phyloP scores from a whole-genome alignment of 108 stramenopile genomes.

The Cyclotella cryptica region DNA sequence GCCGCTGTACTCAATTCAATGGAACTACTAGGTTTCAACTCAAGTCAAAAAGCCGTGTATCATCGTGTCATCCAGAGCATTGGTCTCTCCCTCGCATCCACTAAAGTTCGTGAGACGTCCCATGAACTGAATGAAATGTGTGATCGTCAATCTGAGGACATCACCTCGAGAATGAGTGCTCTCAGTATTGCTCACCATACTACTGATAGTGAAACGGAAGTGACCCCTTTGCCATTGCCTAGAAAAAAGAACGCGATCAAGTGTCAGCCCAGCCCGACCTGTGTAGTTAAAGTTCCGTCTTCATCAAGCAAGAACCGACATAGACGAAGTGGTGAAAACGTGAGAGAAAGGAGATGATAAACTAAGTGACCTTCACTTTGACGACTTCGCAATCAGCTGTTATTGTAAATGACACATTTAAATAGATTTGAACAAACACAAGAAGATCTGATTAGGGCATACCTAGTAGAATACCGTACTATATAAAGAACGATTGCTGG shows the following conservation, averaged over 20 bases:
- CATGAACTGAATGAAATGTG: constrained; percentile 26
- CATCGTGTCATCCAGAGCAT: constrained; percentile 7
- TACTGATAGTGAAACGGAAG: constrained; percentile 1
- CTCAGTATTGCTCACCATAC: neutral
- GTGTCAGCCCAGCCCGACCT: constrained; percentile 6
- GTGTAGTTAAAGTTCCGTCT: neutral
- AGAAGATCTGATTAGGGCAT: too few relatives aligned
- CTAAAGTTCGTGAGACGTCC: neutral
- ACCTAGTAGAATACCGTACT: too few relatives aligned
- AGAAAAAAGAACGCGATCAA: constrained; percentile 1
- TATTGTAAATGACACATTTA: too few relatives aligned
- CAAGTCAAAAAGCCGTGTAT: constrained; percentile 19
- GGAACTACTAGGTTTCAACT: constrained; percentile 51
- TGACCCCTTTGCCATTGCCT: constrained; percentile 1
- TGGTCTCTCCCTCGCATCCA: neutral
- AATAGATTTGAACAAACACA: too few relatives aligned
- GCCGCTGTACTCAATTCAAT: constrained; percentile 79
- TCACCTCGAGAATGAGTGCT: constrained; percentile 14
- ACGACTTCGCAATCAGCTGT: too few relatives aligned
- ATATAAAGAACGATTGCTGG: too few relatives aligned
- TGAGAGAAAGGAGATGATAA: neutral
- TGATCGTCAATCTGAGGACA: constrained; percentile 35
- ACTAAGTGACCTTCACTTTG: neutral
- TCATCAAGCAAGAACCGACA: neutral
- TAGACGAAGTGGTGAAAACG: neutral